These are phyloP conservation scores for Cyclotella atomus DNA, from an alignment of 108 stramenopile species.

Conservation along the genomic window DNA sequence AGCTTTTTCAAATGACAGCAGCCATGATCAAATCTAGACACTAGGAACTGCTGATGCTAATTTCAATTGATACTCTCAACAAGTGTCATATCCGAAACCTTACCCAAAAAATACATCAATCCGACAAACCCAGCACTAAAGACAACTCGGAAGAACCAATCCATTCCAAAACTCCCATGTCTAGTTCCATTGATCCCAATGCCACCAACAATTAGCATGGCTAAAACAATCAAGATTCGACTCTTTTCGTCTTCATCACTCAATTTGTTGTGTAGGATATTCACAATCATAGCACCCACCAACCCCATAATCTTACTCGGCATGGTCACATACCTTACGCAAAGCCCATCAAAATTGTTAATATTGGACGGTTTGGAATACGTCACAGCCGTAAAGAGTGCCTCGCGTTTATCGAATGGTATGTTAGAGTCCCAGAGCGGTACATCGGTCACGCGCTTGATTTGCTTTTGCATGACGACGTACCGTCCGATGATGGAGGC, in stretches of 20 bases:
- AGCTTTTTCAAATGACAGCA: too few relatives aligned
- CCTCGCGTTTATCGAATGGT: slow-evolving; percentile 41
- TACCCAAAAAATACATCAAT: slow-evolving; percentile 28
- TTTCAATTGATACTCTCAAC: slow-evolving; percentile 34
- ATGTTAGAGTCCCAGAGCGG: slow-evolving; percentile 36
- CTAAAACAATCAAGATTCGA: slow-evolving; percentile 26
- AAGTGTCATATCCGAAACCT: slow-evolving; percentile 36
- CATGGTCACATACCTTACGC: slow-evolving; percentile 22
- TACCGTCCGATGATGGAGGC: slow-evolving; percentile 19
- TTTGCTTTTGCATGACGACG: slow-evolving; percentile 36
- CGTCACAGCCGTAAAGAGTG: slow-evolving; percentile 38
- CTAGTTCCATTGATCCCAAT: slow-evolving; percentile 36
- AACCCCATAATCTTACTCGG: slow-evolving; percentile 24
- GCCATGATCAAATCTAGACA: too few relatives aligned
- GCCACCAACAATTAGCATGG: slow-evolving; percentile 27
- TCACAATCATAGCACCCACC: slow-evolving; percentile 12
- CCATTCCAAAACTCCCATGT: slow-evolving; percentile 23
- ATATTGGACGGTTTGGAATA: slow-evolving; percentile 38
- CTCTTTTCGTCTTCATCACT: slow-evolving; percentile 24
- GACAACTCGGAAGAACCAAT: slow-evolving; percentile 29
- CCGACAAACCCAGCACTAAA: slow-evolving; percentile 42
- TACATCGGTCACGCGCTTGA: slow-evolving; percentile 38
- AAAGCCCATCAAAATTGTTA: slow-evolving; percentile 39
- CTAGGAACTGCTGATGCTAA: too few relatives aligned
- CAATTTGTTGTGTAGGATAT: slow-evolving; percentile 25